Evolutionary conservation across 176 grass and related monocot species (phyloP), one percentile per base, ranked within the genome.

Genomic region (Eleusine coracana): DNA sequence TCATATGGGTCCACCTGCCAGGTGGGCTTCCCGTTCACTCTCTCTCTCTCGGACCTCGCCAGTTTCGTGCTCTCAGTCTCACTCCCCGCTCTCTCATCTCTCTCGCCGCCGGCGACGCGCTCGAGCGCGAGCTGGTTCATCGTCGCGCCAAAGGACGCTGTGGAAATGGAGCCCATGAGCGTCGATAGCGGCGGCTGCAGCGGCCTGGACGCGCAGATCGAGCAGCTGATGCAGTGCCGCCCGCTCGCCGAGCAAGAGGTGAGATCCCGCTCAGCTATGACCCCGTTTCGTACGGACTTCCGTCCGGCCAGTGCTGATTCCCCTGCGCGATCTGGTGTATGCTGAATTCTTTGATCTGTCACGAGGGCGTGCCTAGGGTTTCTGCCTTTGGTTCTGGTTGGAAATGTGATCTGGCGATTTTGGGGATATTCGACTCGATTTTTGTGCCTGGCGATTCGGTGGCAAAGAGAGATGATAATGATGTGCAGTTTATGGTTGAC

Each of bases 151-250:
- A 28, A 51, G 76, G 64, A 66, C 51, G 70, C 60, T 54, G 84
- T 42, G 23, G 3, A 39, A 39, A 90, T 90, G 88, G 88, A 86
- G 74, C 84, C 88, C 10, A 90, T 90, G 84, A 83, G 80, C 79
- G 79, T 90, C 12, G 88, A 90, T 73, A 79, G 85, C 54, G 85
- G 88, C 78, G 88, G 84, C 67, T 82, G 90, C 74, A 85, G 90
- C 0, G 88, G 90, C 73, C 88, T 98, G 20, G 92, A 98, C 74
- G 85, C 86, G 76, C 96, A 98, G 91, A 98, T 98, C 91, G 86
- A 89, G 69, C 96, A 98, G 86, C 89, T 98, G 23, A 88, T 98
- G 96, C 96, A 98, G 93, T 98, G 96, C 85, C 94, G 90, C 80
- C 96, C 96, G 37, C 92, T 98, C 58, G 88, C 96, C 64, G 96